Evolutionary conservation across 2,329 filamentous ascomycete genomes (phyloP), one percentile per base, ranked within the genome.

Genomic region (Huntiella bhutanensis): DNA sequence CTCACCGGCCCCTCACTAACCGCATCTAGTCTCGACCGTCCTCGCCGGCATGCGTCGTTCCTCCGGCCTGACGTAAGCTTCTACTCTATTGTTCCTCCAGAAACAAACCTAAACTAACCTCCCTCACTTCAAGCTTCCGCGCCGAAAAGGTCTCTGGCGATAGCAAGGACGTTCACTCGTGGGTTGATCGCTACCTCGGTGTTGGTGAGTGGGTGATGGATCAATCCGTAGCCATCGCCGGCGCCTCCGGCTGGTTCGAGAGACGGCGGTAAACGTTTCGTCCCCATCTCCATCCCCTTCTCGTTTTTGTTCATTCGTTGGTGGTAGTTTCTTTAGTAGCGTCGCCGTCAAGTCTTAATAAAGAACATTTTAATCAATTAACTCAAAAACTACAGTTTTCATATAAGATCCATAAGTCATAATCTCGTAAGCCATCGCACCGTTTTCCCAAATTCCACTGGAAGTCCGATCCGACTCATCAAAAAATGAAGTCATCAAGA

Each of bases 191-290:
- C 60, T 96, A 96, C 62, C 77, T 96, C 38, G 85, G 85, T 52
- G 80, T 95, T 13, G 91, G 91, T 55, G 91, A 98, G 68, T 94
- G 86, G 76, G 82, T 95, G 53, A 93, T 98, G 86, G 91, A 98
- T 63, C 82, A 92, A 67, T 92, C 86, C 28, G 85, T 96, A 32
- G 87, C 87, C 36, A 75, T 96, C 48, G 83, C 94, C 60, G 82
- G 85, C 37, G 80, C 82, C 42, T 92, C 83, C 59, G 74, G 80
- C 50, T 98, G 78, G 65, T 98, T 98, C 61, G 87, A 95, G 67
- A 75, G 91, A 58, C 87, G 76, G 62, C 75, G 87, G 67, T 92
- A 68, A 68, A 48, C 19, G 5, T 28, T 10, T 10, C 22, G 7
- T 28, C 3, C 8, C 22, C 1, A 10, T 28, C 22, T 6, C 3